Evolutionary conservation across 306 rosid genomes (phyloP).

Genomic region (Comarum palustre): DNA sequence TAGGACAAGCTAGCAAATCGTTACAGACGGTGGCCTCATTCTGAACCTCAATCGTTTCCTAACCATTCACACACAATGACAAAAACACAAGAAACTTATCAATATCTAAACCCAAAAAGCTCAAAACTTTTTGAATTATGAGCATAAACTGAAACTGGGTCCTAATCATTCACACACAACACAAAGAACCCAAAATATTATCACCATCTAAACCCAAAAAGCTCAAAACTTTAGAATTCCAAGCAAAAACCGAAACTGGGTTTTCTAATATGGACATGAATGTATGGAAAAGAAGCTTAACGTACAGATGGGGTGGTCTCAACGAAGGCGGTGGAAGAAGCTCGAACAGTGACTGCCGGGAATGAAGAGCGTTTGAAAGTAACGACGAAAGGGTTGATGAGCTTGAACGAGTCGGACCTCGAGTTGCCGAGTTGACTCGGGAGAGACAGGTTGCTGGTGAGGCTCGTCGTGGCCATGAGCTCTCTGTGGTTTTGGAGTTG

Average conservation of each 20-base stretch:
- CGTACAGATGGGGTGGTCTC: constrained; percentile 37
- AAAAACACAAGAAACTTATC: neutral
- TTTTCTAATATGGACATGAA: neutral
- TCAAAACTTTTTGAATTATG: neutral
- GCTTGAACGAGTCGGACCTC: constrained; percentile 25
- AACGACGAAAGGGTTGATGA: constrained; percentile 2
- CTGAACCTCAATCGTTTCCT: constrained; percentile 48
- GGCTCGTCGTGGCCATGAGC: constrained; percentile 37
- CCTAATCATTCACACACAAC: neutral
- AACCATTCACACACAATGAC: neutral
- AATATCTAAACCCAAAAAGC: neutral
- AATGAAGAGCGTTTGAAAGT: constrained; percentile 25
- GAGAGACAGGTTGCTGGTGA: constrained; percentile 20
- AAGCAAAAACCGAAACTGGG: neutral
- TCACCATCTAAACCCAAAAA: neutral
- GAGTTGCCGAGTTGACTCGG: constrained; percentile 28
- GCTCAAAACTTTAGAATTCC: neutral
- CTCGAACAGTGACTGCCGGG: constrained; percentile 27
- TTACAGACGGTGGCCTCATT: constrained; percentile 30
- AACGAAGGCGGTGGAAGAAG: constrained; percentile 41
- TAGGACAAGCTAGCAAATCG: constrained; percentile 74
- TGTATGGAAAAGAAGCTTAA: neutral
- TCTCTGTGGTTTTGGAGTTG: neutral
- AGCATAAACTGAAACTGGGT: neutral
- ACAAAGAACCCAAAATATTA: neutral